phyloP scores from a whole-genome alignment of 2,329 filamentous ascomycete species.

The Teratosphaeria destructans region DNA sequence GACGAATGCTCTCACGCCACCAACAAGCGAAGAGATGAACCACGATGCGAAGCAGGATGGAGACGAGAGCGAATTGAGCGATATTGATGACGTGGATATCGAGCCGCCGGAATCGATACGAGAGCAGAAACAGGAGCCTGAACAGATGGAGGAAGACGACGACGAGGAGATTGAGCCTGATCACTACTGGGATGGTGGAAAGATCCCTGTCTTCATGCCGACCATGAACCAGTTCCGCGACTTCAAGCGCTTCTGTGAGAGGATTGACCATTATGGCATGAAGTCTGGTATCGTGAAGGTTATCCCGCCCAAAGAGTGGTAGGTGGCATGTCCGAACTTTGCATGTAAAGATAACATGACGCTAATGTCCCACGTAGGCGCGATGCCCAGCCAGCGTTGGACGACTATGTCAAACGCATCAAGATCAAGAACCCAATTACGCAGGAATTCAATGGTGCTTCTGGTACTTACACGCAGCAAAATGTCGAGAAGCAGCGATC shows the following conservation, averaged over 20 bases:
- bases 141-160: conserved; percentile 33
- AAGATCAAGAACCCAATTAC: conserved; percentile 94
- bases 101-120: not conserved
- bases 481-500: conserved; percentile 94
- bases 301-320: conserved; percentile 90
- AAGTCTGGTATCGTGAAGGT: conserved; percentile 95
- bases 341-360: not conserved
- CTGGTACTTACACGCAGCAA: conserved; percentile 90
- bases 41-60: conserved; percentile 27
- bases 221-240: conserved; percentile 91
- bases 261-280: conserved; percentile 92
- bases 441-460: conserved; percentile 93
- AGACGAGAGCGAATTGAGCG: conserved; percentile 38
- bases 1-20: conserved; percentile 37
- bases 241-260: conserved; percentile 84
- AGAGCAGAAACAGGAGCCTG: conserved; percentile 8
- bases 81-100: conserved; percentile 18
- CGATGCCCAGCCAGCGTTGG: conserved; percentile 63
- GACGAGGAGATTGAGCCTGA: conserved; percentile 61
- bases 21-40: conserved; percentile 42
- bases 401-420: conserved; percentile 82
- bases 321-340: conserved; percentile 26
- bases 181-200: conserved; percentile 73
- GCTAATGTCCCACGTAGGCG: conserved; percentile 35
- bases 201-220: conserved; percentile 87